Percentiles rank a stretch among this genome's conserved stretches.
Evolutionary conservation across 306 rosid genomes (phyloP).

Genomic region (Trifolium subterraneum): DNA sequence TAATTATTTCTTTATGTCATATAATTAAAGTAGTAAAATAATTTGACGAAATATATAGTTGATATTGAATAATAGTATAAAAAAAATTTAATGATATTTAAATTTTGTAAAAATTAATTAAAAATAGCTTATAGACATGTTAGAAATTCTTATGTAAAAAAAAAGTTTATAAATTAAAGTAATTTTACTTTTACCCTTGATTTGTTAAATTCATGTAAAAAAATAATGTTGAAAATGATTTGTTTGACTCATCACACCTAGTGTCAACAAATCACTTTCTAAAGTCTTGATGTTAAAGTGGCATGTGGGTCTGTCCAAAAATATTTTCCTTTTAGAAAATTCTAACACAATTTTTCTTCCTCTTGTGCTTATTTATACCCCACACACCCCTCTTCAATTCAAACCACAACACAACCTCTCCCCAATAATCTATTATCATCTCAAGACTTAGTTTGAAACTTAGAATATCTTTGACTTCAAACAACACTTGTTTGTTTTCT

Average conservation of each 20-base stretch:
- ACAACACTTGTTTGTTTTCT: background rate
- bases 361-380: conserved; percentile 32
- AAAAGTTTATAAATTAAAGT: background rate
- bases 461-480: background rate
- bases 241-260: conserved; percentile 6
- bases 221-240: background rate
- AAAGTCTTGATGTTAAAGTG: conserved; percentile 3
- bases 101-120: no score
- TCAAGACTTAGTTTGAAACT: background rate
- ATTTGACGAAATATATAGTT: no score
- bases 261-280: background rate
- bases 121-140: no score
- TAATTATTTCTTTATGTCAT: no score
- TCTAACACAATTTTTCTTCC: background rate
- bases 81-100: no score
- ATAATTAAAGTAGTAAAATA: no score
- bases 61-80: no score
- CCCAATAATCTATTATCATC: background rate
- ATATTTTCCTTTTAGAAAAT: background rate
- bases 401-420: conserved; percentile 1
- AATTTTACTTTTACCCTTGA: background rate
- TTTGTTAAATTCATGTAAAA: background rate
- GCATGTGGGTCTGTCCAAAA: conserved; percentile 6
- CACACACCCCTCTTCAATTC: background rate
- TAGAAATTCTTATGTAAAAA: no score